A percentile compares a stretch with the other conserved stretches of the same genome.
These are phyloP conservation scores for Rosa lucieae DNA, from an alignment of 306 rosid genomes.

Conservation along the genomic window DNA sequence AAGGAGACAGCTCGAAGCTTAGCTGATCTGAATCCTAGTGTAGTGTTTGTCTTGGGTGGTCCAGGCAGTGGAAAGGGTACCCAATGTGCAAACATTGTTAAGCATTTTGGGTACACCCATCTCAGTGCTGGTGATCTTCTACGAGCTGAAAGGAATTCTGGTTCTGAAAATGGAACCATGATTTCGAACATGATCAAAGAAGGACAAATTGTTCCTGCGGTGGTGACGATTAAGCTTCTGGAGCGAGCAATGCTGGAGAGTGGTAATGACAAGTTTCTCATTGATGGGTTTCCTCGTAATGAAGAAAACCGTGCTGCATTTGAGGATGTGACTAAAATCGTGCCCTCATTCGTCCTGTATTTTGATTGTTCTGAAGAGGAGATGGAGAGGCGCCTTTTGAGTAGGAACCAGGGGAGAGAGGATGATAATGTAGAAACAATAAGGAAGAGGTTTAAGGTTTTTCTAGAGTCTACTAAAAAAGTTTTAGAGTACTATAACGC, in stretches of 20 bases:
- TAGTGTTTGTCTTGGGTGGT: conserved; percentile 98
- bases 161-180: conserved; percentile 98
- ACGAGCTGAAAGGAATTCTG: conserved; percentile 92
- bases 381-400: conserved; percentile 88
- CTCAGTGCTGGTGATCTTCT: conserved; percentile 99
- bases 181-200: conserved; percentile 91
- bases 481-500: conserved; percentile 72
- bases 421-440: conserved; percentile 97
- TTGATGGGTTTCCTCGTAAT: conserved; percentile 99
- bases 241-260: conserved; percentile 71
- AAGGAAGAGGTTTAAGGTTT: conserved; percentile 91
- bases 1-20: conserved; percentile 58
- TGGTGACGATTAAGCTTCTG: conserved; percentile 92
- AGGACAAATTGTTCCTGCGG: conserved; percentile 95
- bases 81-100: conserved; percentile 78
- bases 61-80: conserved; percentile 99
- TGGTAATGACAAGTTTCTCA: conserved; percentile 87
- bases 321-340: conserved; percentile 82
- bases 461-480: conserved; percentile 84
- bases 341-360: conserved; percentile 79
- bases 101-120: conserved; percentile 78
- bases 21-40: conserved; percentile 66
- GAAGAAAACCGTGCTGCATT: conserved; percentile 99
- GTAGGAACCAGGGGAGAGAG: conserved; percentile 93
- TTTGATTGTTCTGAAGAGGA: conserved; percentile 86